Conservation (phyloP, 2,329 filamentous ascomycete genomes). For the Cercospora sp. region DNA sequence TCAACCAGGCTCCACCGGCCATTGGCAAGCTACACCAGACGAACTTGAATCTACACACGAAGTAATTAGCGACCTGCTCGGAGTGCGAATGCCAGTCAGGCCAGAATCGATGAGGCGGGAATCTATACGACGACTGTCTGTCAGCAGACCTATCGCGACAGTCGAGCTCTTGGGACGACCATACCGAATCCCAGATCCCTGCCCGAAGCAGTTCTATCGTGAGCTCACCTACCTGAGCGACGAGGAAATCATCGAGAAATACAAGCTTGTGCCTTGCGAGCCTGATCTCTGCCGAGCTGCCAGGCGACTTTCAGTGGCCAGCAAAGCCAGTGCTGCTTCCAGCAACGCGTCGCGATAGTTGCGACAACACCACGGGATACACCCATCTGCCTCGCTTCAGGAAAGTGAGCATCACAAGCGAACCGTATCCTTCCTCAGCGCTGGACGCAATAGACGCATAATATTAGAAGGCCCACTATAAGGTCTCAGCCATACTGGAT, state of each 20-base stretch:
- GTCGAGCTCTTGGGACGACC: slow-evolving; percentile 20
- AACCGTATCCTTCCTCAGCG: not conserved
- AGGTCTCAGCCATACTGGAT: not conserved
- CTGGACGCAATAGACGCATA: not conserved
- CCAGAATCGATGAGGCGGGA: slow-evolving; percentile 2
- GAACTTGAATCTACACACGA: slow-evolving; percentile 16
- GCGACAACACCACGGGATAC: not conserved
- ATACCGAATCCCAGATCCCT: slow-evolving; percentile 17
- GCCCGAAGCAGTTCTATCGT: slow-evolving; percentile 20
- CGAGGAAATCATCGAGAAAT: slow-evolving; percentile 23
- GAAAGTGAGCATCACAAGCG: not conserved
- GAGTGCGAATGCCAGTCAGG: slow-evolving; percentile 3
- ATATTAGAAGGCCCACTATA: not conserved
- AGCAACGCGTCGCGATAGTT: not conserved
- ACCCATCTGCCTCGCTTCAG: not conserved
- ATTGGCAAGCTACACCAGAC: slow-evolving; percentile 16
- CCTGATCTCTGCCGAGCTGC: slow-evolving; percentile 3
- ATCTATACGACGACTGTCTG: not conserved
- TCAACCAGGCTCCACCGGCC: slow-evolving; percentile 9
- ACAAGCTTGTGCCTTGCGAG: slow-evolving; percentile 17
- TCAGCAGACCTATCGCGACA: slow-evolving; percentile 14
- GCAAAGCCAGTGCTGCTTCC: not conserved
- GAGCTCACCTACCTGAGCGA: slow-evolving; percentile 24
- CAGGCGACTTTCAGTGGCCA: not conserved
- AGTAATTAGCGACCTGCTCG: slow-evolving; percentile 17